These are phyloP conservation scores for Pyrenochaeta sp. DNA, from an alignment of 2,329 filamentous ascomycete genomes.

Conservation along the genomic window DNA sequence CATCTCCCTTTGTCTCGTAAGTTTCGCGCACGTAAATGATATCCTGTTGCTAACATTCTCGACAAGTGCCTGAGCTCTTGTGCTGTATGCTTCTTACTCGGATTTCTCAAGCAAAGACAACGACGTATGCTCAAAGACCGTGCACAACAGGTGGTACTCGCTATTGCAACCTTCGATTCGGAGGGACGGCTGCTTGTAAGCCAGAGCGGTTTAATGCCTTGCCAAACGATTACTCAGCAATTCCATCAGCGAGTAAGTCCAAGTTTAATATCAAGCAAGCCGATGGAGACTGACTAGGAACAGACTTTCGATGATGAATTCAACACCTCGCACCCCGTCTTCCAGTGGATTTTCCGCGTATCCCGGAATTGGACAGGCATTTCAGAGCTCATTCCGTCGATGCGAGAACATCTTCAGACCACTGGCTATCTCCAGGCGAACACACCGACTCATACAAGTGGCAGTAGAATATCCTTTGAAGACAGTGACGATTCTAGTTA, in stretches of 20 bases:
- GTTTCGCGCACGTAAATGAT: conserved; percentile 61
- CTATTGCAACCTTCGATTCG: conserved; percentile 72
- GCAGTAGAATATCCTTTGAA: conserved; percentile 28
- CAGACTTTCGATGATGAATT: conserved; percentile 76
- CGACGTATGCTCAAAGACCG: conserved; percentile 52
- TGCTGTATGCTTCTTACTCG: conserved; percentile 45
- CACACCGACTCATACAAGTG: conserved; percentile 20
- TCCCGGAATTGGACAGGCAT: conserved; percentile 80
- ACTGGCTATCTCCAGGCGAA: conserved; percentile 34
- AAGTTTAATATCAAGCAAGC: conserved; percentile 60
- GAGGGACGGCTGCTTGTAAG: conserved; percentile 73
- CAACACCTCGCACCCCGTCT: conserved; percentile 77
- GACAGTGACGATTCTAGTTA: conserved; percentile 71
- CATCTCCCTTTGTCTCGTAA: conserved; percentile 74
- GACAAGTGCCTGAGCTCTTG: conserved; percentile 53
- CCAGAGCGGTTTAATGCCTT: conserved; percentile 73
- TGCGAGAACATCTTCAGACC: conserved; percentile 75
- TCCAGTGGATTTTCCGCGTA: conserved; percentile 87
- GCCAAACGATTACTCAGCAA: conserved; percentile 77
- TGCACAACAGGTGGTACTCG: conserved; percentile 64
- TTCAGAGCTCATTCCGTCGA: conserved; percentile 72
- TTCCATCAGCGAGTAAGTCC: conserved; percentile 39
- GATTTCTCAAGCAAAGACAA: conserved; percentile 49
- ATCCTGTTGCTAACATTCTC: conserved; percentile 71
- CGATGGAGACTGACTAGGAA: conserved; percentile 12